Evolutionary conservation across 1,139 yeast genomes (phyloP).

Genomic region (Candida tetrigidarum): DNA sequence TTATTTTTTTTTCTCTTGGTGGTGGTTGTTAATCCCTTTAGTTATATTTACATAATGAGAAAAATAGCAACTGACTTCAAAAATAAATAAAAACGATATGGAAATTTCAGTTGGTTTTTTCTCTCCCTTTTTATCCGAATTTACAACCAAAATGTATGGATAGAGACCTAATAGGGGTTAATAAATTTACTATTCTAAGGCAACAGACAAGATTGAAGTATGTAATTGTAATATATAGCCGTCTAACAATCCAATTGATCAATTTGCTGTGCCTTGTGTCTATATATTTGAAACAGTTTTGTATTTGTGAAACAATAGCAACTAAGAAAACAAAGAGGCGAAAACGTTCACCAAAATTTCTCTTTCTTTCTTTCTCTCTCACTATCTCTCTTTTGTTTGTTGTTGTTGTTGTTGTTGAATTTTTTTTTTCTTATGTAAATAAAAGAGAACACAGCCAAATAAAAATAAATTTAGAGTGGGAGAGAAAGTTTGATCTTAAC

Average conservation of each 20-base stretch:
- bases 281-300: neutral
- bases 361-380: too few relatives aligned
- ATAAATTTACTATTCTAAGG: too few relatives aligned
- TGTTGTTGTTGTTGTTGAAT: too few relatives aligned
- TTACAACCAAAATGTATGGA: neutral
- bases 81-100: neutral
- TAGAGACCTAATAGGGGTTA: too few relatives aligned
- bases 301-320: neutral
- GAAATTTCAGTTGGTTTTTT: neutral
- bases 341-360: slow-evolving; percentile 4
- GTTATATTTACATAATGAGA: neutral
- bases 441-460: slow-evolving; percentile 5
- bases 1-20: neutral
- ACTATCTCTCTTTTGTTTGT: neutral
- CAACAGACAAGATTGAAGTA: too few relatives aligned
- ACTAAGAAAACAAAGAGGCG: neutral
- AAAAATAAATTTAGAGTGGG: neutral
- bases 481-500: too few relatives aligned
- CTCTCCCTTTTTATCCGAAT: neutral
- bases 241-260: too few relatives aligned
- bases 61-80: neutral
- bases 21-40: too few relatives aligned
- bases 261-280: neutral
- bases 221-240: too few relatives aligned
- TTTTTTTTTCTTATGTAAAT: too few relatives aligned